These are phyloP conservation scores for Paspalum notatum DNA, from an alignment of 176 grass and related monocot species.

Conservation along the genomic window DNA sequence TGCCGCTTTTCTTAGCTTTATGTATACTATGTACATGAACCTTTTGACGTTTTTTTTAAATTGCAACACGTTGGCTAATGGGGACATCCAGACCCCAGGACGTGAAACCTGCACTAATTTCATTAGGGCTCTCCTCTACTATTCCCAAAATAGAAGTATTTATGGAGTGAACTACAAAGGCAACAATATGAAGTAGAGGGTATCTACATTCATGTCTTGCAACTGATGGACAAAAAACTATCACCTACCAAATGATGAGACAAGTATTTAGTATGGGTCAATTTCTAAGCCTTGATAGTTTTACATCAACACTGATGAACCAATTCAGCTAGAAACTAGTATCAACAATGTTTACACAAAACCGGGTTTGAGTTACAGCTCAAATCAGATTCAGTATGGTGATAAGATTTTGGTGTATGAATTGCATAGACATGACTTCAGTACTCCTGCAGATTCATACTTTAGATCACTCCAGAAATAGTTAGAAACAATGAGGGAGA, in stretches of 20 bases:
- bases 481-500: not conserved
- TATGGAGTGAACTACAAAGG: not conserved
- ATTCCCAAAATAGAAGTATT: not conserved
- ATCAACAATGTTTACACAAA: not conserved
- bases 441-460: not conserved
- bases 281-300: not conserved
- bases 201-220: not conserved
- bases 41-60: not conserved
- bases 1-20: not conserved
- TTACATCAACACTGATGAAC: not conserved
- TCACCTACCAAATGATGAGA: not conserved
- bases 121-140: not conserved
- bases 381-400: not conserved
- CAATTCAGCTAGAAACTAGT: not conserved
- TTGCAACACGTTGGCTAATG: not conserved
- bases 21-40: not conserved
- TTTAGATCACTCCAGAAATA: conserved; percentile 1
- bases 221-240: not conserved
- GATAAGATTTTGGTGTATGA: conserved; percentile 27
- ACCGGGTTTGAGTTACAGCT: not conserved
- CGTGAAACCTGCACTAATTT: not conserved
- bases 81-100: not conserved
- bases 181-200: not conserved
- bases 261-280: not conserved
- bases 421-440: conserved; percentile 5